Evolutionary conservation across 805 yeast genomes (phyloP).

Genomic region (Nakazawaea peltata): DNA sequence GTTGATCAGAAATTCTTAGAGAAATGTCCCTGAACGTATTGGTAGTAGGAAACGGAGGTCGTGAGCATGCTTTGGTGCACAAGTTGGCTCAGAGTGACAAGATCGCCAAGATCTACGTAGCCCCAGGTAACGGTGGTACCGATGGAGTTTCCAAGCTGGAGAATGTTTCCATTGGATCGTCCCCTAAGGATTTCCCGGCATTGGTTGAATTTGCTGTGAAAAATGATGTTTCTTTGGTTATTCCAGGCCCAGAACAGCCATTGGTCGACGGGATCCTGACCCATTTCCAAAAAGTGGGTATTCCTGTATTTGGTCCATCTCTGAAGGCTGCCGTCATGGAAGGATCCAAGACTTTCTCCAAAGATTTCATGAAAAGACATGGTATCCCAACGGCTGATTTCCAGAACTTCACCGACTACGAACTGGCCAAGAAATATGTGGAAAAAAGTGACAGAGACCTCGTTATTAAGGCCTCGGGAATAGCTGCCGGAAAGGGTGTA

Average conservation of each 20-base stretch:
- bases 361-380: slow-evolving; percentile 88
- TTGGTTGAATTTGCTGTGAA: slow-evolving; percentile 70
- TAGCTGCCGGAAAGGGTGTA: slow-evolving; percentile 99
- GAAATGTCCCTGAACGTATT: slow-evolving; percentile 64
- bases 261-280: slow-evolving; percentile 86
- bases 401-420: slow-evolving; percentile 71
- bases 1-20: too few relatives aligned
- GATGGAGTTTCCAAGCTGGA: slow-evolving; percentile 47
- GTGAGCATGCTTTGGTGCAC: slow-evolving; percentile 97
- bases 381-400: slow-evolving; percentile 91
- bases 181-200: slow-evolving; percentile 57
- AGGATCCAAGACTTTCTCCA: slow-evolving; percentile 93
- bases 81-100: slow-evolving; percentile 70
- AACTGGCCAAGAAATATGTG: slow-evolving; percentile 68
- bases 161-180: slow-evolving; percentile 62
- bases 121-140: slow-evolving; percentile 98
- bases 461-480: slow-evolving; percentile 94
- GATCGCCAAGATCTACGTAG: slow-evolving; percentile 72
- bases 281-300: slow-evolving; percentile 70
- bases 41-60: slow-evolving; percentile 95
- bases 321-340: slow-evolving; percentile 88
- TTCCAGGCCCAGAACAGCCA: slow-evolving; percentile 99
- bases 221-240: slow-evolving; percentile 60
- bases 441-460: slow-evolving; percentile 59
- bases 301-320: slow-evolving; percentile 96